Base-by-base conservation (phyloP, 495 filamentous ascomycete species). In the Penicillium alfredii region DNA sequence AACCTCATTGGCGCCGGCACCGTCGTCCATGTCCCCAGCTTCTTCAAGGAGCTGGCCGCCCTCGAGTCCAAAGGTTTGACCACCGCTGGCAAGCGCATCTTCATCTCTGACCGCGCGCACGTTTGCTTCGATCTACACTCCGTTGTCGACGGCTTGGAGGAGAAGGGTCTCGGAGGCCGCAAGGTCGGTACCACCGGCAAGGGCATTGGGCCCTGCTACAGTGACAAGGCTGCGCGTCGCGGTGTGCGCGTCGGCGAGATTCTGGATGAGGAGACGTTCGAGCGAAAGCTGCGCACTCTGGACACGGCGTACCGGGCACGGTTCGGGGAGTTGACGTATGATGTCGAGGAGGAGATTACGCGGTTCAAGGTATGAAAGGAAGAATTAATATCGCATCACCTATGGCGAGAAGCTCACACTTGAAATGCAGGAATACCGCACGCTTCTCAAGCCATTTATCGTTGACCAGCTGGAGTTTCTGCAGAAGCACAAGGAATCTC, bases 1-100 rank as follows among this genome's bases (percentile, higher is more conserved):
- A 95, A 92, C 68, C 66, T 96, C 30, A 86, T 95, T 59, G 88
- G 88, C 33, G 81, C 82, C 39, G 86, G 86, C 35, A 81, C 81
- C 32, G 88, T 94, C 36, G 75, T 94, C 38, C 84, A 95, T 68
- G 71, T 93, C 30, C 84, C 84, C 32, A 74, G 72, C 29, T 92
- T 96, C 74, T 93, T 94, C 76, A 80, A 82, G 56, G 89, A 96
- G 63, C 71, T 94, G 38, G 72, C 72, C 32, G 71, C 71, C 16
- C 60, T 89, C 10, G 72, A 87, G 54, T 63, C 63, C 25, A 84
- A 93, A 65, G 88, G 88, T 11, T 60, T 94, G 32, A 55, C 72
- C 12, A 70, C 74, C 42, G 73, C 74, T 16, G 72, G 74, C 36
- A 60, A 71, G 45, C 76, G 88, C 46, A 77, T 94, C 33, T 83